Conservation (phyloP, 139 green algal species). For the Edaphochlamys debaryana region DNA sequence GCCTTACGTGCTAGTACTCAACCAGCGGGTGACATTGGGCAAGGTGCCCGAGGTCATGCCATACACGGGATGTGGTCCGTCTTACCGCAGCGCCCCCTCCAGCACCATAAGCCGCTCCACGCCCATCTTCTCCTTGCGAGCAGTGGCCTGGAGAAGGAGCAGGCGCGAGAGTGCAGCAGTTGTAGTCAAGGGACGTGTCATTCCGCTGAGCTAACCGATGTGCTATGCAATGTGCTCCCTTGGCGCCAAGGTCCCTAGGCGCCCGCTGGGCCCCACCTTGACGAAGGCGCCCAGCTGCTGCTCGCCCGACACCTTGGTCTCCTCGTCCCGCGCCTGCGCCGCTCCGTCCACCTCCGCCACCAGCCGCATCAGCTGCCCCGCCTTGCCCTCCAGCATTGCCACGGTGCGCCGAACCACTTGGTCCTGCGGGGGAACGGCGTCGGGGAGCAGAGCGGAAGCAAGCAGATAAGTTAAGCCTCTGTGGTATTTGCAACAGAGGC, state of each 20-base stretch:
- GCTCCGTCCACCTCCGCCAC: conserved; percentile 41
- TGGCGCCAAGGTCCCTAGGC: no score
- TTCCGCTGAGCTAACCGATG: no score
- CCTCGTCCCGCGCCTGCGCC: conserved; percentile 44
- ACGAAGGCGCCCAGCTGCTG: conserved; percentile 55
- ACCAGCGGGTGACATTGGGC: no score
- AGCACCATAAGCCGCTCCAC: conserved; percentile 56
- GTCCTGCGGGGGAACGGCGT: conserved; percentile 21
- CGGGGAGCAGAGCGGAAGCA: background rate
- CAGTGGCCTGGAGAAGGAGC: conserved; percentile 3
- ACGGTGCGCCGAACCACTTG: conserved; percentile 42
- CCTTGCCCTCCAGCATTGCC: conserved; percentile 50
- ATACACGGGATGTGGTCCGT: no score
- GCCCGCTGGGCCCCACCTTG: no score
- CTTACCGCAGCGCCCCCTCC: conserved; percentile 45
- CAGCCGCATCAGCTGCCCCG: conserved; percentile 35
- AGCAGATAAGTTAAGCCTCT: no score
- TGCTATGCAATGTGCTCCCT: no score
- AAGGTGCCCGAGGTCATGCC: no score
- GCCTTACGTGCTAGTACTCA: no score
- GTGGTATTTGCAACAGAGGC: no score
- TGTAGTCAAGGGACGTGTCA: no score
- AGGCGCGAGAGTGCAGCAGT: no score
- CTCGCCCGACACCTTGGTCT: conserved; percentile 35
- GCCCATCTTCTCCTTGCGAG: conserved; percentile 52